phyloP scores from a whole-genome alignment of 495 filamentous ascomycete genomes.

The Hyaloscypha variabilis region DNA sequence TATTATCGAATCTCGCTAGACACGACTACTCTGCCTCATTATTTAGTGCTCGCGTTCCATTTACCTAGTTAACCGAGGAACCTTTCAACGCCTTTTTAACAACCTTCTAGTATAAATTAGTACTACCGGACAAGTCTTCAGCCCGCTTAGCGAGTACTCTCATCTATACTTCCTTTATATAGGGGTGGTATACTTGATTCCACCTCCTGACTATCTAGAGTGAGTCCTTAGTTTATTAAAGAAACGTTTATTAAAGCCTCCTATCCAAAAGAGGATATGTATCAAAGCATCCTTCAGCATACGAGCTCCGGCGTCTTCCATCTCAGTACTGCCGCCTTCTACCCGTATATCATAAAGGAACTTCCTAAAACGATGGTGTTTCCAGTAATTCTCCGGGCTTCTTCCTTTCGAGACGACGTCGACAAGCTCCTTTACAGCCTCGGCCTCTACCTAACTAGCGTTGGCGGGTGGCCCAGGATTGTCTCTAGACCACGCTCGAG shows the following conservation, averaged over 20 bases:
- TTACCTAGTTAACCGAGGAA: neutral
- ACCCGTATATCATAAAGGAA: slow-evolving; percentile 23
- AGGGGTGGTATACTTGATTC: slow-evolving; percentile 2
- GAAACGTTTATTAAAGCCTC: slow-evolving; percentile 24
- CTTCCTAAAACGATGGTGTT: slow-evolving; percentile 23
- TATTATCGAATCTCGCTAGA: neutral
- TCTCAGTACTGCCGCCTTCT: slow-evolving; percentile 16
- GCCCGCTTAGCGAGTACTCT: neutral
- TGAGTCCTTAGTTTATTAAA: slow-evolving; percentile 16
- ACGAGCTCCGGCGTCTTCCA: slow-evolving; percentile 12
- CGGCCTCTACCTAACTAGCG: slow-evolving; percentile 24
- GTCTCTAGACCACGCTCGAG: slow-evolving; percentile 15
- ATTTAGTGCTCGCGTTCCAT: neutral
- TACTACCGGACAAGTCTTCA: neutral
- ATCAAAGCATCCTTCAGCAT: slow-evolving; percentile 22
- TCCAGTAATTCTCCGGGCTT: slow-evolving; percentile 27
- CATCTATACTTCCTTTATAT: slow-evolving; percentile 3
- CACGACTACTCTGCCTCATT: neutral
- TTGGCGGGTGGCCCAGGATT: slow-evolving; percentile 20
- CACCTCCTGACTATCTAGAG: neutral
- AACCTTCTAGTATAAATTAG: neutral
- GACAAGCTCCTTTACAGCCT: slow-evolving; percentile 26
- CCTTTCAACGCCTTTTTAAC: neutral
- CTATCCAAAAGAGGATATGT: slow-evolving; percentile 20
- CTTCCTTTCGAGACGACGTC: slow-evolving; percentile 16